These are phyloP conservation scores for Capsella rubella DNA, from an alignment of 441 rosid genomes.

Conservation along the genomic window DNA sequence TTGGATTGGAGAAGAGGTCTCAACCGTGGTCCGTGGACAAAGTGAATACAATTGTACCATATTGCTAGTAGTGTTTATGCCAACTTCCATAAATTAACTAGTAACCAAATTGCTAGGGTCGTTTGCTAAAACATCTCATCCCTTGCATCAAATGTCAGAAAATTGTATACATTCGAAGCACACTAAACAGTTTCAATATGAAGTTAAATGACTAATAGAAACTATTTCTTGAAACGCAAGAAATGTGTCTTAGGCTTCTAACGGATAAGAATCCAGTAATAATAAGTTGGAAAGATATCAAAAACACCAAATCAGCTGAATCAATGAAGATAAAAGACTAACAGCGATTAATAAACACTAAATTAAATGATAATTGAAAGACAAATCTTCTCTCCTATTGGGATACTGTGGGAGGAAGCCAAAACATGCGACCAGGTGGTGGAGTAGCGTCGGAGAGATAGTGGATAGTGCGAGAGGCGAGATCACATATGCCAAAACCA, in stretches of 20 bases:
- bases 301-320: neutral
- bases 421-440: slow-evolving; percentile 3
- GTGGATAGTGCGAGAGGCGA: neutral
- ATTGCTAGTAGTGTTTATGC: neutral
- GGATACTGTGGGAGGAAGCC: slow-evolving; percentile 6
- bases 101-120: neutral
- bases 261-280: neutral
- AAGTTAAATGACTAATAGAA: neutral
- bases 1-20: neutral
- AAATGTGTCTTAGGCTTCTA: neutral
- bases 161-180: neutral
- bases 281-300: neutral
- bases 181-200: neutral
- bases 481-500: slow-evolving; percentile 19
- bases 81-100: neutral
- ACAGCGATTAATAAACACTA: neutral
- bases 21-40: neutral
- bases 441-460: slow-evolving; percentile 8
- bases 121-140: neutral
- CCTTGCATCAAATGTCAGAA: neutral
- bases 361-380: neutral
- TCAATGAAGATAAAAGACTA: neutral
- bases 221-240: neutral
- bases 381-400: neutral
- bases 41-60: neutral